phyloP scores from a whole-genome alignment of 495 filamentous ascomycete genomes.

The Aspergillus mulundensis region DNA sequence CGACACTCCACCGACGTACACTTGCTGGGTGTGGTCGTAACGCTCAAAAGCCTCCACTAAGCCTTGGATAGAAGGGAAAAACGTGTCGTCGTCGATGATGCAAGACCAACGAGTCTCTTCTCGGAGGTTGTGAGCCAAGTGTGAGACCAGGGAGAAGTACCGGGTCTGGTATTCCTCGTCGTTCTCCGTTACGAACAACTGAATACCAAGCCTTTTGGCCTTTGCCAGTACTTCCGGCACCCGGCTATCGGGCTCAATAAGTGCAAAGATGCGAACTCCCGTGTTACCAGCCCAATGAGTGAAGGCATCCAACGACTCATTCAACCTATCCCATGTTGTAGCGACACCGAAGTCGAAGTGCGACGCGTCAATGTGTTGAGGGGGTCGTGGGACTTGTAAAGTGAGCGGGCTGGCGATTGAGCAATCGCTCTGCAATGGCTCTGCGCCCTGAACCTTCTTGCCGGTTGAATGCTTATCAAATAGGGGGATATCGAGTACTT shows the following conservation, averaged over 20 bases:
- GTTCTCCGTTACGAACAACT: conserved; percentile 49
- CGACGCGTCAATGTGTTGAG: conserved; percentile 43
- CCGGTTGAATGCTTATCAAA: conserved; percentile 17
- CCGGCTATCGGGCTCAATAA: conserved; percentile 47
- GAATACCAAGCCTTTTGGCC: conserved; percentile 43
- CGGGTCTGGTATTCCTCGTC: conserved; percentile 48
- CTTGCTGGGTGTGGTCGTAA: conserved; percentile 44
- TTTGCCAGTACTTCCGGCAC: conserved; percentile 30
- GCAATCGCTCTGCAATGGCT: conserved; percentile 31
- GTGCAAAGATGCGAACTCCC: conserved; percentile 50
- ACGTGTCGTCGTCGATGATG: conserved; percentile 69
- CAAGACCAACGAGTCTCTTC: conserved; percentile 54
- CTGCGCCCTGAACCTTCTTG: background rate
- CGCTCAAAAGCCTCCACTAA: conserved; percentile 42
- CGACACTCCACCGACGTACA: conserved; percentile 56
- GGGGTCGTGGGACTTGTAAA: conserved; percentile 29
- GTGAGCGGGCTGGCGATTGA: conserved; percentile 31
- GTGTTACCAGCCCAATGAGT: conserved; percentile 59
- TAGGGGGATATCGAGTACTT: conserved; percentile 31
- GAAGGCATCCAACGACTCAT: conserved; percentile 52
- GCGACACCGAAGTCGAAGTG: conserved; percentile 59
- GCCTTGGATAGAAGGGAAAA: conserved; percentile 51
- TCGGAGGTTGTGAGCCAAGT: conserved; percentile 44
- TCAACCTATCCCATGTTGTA: conserved; percentile 52
- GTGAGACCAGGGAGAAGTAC: conserved; percentile 57